Evolutionary conservation across 1,284 basidiomycete species (phyloP).

Genomic region (Fistulinella cinereoalba): DNA sequence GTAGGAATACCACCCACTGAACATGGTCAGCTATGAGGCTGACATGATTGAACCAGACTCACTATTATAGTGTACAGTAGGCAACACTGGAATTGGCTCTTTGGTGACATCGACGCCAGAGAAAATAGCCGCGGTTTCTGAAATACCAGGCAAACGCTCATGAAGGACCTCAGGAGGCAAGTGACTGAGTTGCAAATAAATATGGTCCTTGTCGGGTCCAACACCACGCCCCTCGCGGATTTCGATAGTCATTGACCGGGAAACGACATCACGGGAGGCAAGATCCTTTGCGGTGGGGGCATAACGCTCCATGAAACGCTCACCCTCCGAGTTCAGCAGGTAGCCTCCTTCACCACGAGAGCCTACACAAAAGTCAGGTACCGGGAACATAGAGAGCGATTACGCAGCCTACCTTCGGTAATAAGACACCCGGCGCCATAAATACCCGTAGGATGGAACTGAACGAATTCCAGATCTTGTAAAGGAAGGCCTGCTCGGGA

Average conservation of each 20-base stretch:
- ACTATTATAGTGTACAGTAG: slow-evolving; percentile 97
- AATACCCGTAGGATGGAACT: slow-evolving; percentile 99
- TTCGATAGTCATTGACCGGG: slow-evolving; percentile 98
- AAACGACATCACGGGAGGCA: slow-evolving; percentile 98
- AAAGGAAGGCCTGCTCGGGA: slow-evolving; percentile 94
- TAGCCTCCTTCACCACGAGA: slow-evolving; percentile 99
- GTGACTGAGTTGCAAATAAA: slow-evolving; percentile 97
- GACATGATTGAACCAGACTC: slow-evolving; percentile 30
- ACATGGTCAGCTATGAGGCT: slow-evolving; percentile 17
- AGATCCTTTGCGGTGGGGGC: slow-evolving; percentile 99
- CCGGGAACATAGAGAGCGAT: background rate
- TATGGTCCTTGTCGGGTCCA: slow-evolving; percentile 97
- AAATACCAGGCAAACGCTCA: slow-evolving; percentile 98
- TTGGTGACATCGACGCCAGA: slow-evolving; percentile 99
- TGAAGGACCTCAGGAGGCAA: slow-evolving; percentile 94
- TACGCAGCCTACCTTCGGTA: slow-evolving; percentile 73
- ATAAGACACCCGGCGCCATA: slow-evolving; percentile 99
- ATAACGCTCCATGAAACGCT: slow-evolving; percentile 99
- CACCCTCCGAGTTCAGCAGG: slow-evolving; percentile 97
- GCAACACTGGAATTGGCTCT: slow-evolving; percentile 96
- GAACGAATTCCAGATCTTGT: slow-evolving; percentile 98
- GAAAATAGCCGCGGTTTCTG: slow-evolving; percentile 99
- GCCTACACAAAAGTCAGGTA: slow-evolving; percentile 45
- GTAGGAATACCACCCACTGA: slow-evolving; percentile 99
- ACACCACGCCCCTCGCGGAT: slow-evolving; percentile 99